phyloP scores from a whole-genome alignment of 2,329 filamentous ascomycete genomes.

The Neofusicoccum cordaticola region DNA sequence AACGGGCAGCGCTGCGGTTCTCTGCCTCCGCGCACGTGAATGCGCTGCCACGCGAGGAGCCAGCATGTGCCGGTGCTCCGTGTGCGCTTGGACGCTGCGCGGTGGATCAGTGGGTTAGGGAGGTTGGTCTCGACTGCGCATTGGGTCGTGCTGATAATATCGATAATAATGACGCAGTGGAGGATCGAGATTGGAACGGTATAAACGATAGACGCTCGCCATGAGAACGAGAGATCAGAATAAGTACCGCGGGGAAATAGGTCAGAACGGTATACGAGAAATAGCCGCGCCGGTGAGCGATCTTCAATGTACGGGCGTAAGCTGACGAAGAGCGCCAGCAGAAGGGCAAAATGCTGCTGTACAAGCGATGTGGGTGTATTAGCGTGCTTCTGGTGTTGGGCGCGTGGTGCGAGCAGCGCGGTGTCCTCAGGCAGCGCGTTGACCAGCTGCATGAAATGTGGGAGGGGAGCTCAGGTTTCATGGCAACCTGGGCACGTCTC shows the following conservation, averaged over 20 bases:
- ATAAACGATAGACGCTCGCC: not conserved
- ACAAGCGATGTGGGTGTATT: not conserved
- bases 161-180: constrained; percentile 10
- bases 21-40: not conserved
- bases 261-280: not conserved
- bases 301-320: not conserved
- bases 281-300: not conserved
- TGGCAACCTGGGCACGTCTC: not conserved
- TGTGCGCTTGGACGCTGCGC: constrained; percentile 4
- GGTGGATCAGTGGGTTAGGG: constrained; percentile 9
- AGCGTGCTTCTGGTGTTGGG: not conserved
- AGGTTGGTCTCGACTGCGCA: constrained; percentile 13
- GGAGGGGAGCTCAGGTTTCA: not conserved
- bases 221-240: not conserved
- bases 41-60: not conserved
- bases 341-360: not conserved
- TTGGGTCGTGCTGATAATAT: not conserved
- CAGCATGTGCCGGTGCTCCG: not conserved
- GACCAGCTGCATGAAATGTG: constrained; percentile 3
- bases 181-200: not conserved
- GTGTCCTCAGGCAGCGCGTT: not conserved
- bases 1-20: not conserved
- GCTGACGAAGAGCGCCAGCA: not conserved
- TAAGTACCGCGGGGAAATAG: not conserved
- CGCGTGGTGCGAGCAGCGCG: not conserved